A percentile compares a stretch with the other conserved stretches of the same genome.
Evolutionary conservation across 140 eudicot genomes (phyloP).

Genomic region (Cichorium intybus): DNA sequence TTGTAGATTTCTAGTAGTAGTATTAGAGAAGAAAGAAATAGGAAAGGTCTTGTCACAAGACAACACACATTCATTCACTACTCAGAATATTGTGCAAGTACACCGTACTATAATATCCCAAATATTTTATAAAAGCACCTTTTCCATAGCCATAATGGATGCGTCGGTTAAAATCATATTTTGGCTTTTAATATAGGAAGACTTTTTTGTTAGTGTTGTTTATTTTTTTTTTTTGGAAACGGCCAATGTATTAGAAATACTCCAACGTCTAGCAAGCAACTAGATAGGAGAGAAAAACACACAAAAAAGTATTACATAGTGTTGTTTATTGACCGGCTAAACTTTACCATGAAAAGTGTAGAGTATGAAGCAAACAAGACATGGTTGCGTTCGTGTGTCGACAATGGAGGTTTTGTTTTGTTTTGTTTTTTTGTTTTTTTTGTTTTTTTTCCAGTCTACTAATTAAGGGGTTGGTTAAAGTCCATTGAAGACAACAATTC

Average conservation of each 20-base stretch:
- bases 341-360: too few relatives aligned
- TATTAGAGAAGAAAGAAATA: conserved; percentile 30
- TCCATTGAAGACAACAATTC: too few relatives aligned
- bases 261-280: too few relatives aligned
- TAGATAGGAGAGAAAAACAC: too few relatives aligned
- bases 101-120: conserved; percentile 29
- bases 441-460: background rate
- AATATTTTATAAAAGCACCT: background rate
- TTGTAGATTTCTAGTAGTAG: conserved; percentile 23
- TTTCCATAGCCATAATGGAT: background rate
- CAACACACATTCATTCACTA: conserved; percentile 40
- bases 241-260: too few relatives aligned
- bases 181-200: background rate
- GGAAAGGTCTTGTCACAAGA: conserved; percentile 46
- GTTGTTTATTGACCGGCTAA: background rate
- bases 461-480: background rate
- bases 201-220: too few relatives aligned
- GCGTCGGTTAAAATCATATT: background rate
- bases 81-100: conserved; percentile 38
- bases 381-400: too few relatives aligned
- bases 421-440: too few relatives aligned
- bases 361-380: background rate
- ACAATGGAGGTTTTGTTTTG: background rate
- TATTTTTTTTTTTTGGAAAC: too few relatives aligned
- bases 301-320: too few relatives aligned